These are phyloP conservation scores for Fusarium sp. DNA, from an alignment of 2,329 filamentous ascomycete species.

Conservation along the genomic window DNA sequence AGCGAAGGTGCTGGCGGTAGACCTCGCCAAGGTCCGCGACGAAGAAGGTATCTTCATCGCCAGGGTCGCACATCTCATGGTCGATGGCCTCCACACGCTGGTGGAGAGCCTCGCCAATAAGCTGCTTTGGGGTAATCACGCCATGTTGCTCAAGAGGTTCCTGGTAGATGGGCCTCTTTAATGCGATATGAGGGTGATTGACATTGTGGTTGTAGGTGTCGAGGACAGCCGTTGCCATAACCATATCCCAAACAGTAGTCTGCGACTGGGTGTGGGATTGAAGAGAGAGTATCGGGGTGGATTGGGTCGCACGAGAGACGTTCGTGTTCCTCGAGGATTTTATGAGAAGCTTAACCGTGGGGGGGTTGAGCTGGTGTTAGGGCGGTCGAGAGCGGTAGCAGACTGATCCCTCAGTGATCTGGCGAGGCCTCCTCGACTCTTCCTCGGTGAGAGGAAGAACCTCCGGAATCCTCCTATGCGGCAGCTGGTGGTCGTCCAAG, in stretches of 20 bases:
- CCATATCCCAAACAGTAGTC: constrained; percentile 62
- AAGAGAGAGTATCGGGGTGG: constrained; percentile 15
- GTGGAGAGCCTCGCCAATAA: constrained; percentile 88
- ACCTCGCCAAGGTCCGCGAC: constrained; percentile 98
- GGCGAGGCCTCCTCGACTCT: constrained; percentile 99
- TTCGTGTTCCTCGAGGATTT: constrained; percentile 2
- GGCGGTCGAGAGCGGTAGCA: constrained; percentile 95
- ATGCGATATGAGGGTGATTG: constrained; percentile 58
- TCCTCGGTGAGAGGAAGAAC: constrained; percentile 99
- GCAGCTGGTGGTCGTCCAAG: constrained; percentile 82
- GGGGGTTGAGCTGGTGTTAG: constrained; percentile 67
- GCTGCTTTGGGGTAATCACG: constrained; percentile 68
- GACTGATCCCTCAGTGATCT: constrained; percentile 87
- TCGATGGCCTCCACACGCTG: constrained; percentile 84
- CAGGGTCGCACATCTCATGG: constrained; percentile 84
- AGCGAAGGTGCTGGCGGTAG: constrained; percentile 97
- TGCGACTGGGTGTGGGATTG: constrained; percentile 26
- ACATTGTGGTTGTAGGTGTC: constrained; percentile 61
- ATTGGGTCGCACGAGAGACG: background rate
- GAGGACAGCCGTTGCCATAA: constrained; percentile 69
- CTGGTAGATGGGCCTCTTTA: constrained; percentile 55
- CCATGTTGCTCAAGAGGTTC: constrained; percentile 53
- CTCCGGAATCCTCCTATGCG: constrained; percentile 98
- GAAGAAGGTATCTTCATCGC: constrained; percentile 98
- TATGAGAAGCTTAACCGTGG: constrained; percentile 30